Evolutionary conservation across 306 rosid species (phyloP).

Genomic region (Argentina anserina): DNA sequence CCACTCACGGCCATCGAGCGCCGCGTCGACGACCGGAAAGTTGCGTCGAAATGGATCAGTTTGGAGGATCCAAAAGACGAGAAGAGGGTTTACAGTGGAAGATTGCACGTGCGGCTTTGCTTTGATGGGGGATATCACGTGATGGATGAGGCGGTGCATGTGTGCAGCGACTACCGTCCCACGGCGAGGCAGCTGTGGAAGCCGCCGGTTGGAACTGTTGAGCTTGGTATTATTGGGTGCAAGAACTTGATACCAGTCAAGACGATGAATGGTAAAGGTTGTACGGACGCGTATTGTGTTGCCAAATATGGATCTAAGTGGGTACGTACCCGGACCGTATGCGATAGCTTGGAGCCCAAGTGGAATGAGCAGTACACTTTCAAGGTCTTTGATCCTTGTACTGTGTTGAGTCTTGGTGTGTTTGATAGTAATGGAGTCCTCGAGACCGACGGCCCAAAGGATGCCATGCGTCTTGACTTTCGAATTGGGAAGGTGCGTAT

Average conservation of each 20-base stretch:
- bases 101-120: conserved; percentile 61
- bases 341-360: conserved; percentile 67
- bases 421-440: conserved; percentile 49
- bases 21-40: conserved; percentile 73
- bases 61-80: conserved; percentile 39
- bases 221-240: conserved; percentile 70
- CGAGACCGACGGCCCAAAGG: conserved; percentile 23
- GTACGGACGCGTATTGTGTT: conserved; percentile 70
- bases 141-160: conserved; percentile 82
- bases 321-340: conserved; percentile 69
- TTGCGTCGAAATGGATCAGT: conserved; percentile 62
- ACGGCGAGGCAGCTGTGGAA: conserved; percentile 91
- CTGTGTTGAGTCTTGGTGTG: conserved; percentile 70
- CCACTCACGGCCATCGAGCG: conserved; percentile 53
- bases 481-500: conserved; percentile 65
- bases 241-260: conserved; percentile 70
- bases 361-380: conserved; percentile 97
- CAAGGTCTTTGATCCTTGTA: conserved; percentile 83
- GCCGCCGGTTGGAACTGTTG: conserved; percentile 63
- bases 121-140: conserved; percentile 95
- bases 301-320: conserved; percentile 85
- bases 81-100: conserved; percentile 44
- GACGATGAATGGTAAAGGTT: conserved; percentile 49
- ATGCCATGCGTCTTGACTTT: conserved; percentile 37
- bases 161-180: conserved; percentile 85